These are phyloP conservation scores for Quercus tomentella DNA, from an alignment of 331 rosid species.

Conservation along the genomic window DNA sequence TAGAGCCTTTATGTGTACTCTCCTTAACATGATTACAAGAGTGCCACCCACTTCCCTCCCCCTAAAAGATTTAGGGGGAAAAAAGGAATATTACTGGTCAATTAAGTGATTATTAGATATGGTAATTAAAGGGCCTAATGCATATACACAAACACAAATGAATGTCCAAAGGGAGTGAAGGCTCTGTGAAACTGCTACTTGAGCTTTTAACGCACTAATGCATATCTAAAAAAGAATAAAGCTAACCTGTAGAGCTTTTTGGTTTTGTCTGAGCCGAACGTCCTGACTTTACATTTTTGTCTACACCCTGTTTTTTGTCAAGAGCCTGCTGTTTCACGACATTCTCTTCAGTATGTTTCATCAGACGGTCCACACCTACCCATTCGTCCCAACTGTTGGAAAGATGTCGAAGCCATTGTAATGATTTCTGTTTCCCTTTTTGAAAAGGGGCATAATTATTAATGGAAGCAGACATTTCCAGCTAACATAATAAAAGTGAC, in stretches of 20 bases:
- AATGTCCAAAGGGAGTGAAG: background rate
- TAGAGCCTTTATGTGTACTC: background rate
- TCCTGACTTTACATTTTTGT: constrained; percentile 71
- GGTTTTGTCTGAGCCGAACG: constrained; percentile 67
- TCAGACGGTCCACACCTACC: constrained; percentile 76
- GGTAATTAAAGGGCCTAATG: background rate
- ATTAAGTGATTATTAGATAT: background rate
- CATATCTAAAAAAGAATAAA: background rate
- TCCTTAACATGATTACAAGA: background rate
- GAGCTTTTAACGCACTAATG: background rate
- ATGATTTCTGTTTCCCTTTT: constrained; percentile 59
- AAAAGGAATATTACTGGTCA: background rate
- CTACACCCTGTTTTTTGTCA: constrained; percentile 67
- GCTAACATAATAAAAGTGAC: constrained; percentile 12
- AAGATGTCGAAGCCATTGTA: constrained; percentile 64
- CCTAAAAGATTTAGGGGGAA: background rate
- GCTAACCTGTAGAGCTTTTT: constrained; percentile 57
- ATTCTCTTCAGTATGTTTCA: constrained; percentile 78
- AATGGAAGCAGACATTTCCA: constrained; percentile 30
- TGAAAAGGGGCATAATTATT: constrained; percentile 35
- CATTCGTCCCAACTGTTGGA: constrained; percentile 99
- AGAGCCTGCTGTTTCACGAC: constrained; percentile 61
- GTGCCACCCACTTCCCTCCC: background rate
- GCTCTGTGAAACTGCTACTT: background rate
- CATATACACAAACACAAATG: background rate